Percentiles rank a stretch among this genome's conserved stretches.
Evolutionary conservation across 208 protist genomes (phyloP).

Genomic region (Crithidia sp.): DNA sequence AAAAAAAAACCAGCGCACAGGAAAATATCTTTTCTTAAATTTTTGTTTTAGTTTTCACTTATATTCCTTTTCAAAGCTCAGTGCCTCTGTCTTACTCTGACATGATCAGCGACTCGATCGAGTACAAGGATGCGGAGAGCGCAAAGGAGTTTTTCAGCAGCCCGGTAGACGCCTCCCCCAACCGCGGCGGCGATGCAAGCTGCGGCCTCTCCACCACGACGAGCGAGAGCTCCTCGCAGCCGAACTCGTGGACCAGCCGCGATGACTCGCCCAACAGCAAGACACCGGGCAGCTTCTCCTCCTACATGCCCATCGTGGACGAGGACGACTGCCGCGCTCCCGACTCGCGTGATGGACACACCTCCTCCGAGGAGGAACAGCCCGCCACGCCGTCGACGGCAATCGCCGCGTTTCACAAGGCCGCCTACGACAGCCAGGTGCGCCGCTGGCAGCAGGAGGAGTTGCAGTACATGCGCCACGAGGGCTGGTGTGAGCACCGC

Average conservation of each 20-base stretch:
- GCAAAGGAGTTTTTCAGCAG: slow-evolving; percentile 2
- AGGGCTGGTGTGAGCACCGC: slow-evolving; percentile 39
- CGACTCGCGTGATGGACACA: background rate
- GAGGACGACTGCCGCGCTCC: slow-evolving; percentile 19
- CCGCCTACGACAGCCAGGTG: slow-evolving; percentile 31
- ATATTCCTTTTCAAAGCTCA: too few species aligned
- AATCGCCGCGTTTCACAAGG: slow-evolving; percentile 21
- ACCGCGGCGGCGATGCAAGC: slow-evolving; percentile 1
- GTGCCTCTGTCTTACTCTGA: background rate
- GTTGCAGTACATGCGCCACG: slow-evolving; percentile 38
- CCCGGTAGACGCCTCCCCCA: slow-evolving; percentile 10
- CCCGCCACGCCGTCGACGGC: background rate
- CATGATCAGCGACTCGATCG: slow-evolving; percentile 17
- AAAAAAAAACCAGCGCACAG: background rate
- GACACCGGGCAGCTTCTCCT: background rate
- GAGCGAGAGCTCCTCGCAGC: slow-evolving; percentile 30
- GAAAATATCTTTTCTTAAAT: too few species aligned
- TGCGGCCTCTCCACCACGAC: slow-evolving; percentile 23
- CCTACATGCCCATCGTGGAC: slow-evolving; percentile 36
- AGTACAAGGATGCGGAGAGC: slow-evolving; percentile 8
- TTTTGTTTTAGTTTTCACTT: too few species aligned
- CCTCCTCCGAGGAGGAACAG: slow-evolving; percentile 2
- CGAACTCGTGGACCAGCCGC: slow-evolving; percentile 15
- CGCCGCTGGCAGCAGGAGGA: slow-evolving; percentile 40
- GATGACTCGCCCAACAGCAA: background rate